Conservation (phyloP, 75 land plant species). For the Selaginella tamariscina region DNA sequence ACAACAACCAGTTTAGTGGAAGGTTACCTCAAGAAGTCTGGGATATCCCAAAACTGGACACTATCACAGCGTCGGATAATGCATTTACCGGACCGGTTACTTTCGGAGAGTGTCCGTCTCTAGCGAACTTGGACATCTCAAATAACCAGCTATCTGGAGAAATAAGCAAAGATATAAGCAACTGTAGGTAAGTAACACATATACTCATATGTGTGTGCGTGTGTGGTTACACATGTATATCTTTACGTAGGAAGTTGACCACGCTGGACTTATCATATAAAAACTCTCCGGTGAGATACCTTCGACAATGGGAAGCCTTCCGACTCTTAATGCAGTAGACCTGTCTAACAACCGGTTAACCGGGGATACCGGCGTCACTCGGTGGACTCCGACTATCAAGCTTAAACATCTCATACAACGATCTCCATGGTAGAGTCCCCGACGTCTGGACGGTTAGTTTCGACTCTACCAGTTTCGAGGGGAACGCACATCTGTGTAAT, state of each 20-base stretch:
- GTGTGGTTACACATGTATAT: no score
- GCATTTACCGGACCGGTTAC: neutral
- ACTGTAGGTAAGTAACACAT: neutral
- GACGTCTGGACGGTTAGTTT: neutral
- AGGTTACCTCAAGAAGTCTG: neutral
- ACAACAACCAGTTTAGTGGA: neutral
- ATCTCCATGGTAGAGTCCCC: neutral
- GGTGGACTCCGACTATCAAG: neutral
- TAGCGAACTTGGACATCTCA: neutral
- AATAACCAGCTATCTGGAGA: neutral
- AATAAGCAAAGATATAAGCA: neutral
- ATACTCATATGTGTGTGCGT: neutral
- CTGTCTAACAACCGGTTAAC: constrained; percentile 5
- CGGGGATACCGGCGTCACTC: neutral
- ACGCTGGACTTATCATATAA: neutral
- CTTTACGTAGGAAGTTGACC: neutral
- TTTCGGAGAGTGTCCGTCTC: neutral
- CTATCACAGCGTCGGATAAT: constrained; percentile 11
- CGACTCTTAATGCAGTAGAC: neutral
- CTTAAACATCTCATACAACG: constrained; percentile 5
- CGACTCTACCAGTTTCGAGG: neutral
- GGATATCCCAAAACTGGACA: neutral
- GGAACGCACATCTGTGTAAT: neutral
- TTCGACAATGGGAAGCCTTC: neutral
- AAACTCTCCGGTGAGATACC: neutral